Evolutionary conservation across 495 filamentous ascomycete species (phyloP).

Genomic region (Annulohypoxylon maeteangense): DNA sequence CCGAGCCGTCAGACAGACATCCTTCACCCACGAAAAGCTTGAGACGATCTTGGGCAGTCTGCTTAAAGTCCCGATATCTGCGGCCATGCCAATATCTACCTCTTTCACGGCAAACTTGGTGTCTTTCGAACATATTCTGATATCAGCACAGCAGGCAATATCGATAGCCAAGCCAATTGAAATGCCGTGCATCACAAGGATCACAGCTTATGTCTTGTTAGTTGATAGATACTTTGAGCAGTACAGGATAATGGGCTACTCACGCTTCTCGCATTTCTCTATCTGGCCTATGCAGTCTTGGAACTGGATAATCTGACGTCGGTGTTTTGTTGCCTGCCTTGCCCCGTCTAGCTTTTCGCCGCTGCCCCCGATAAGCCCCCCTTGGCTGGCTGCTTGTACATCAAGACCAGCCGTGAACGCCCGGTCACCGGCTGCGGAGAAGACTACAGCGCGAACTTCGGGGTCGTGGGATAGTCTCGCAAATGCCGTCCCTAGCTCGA

Average conservation of each 20-base stretch:
- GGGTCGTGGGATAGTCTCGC: conserved; percentile 75
- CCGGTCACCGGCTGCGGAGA: conserved; percentile 82
- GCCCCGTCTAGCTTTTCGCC: conserved; percentile 64
- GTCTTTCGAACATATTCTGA: conserved; percentile 75
- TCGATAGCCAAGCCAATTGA: conserved; percentile 87
- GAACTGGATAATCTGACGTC: conserved; percentile 77
- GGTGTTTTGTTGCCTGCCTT: conserved; percentile 71
- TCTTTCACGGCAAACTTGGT: conserved; percentile 86
- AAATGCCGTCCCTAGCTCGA: conserved; percentile 80
- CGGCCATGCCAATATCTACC: conserved; percentile 93
- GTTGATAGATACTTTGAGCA: neutral
- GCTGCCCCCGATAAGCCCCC: conserved; percentile 47
- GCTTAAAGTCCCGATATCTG: conserved; percentile 88
- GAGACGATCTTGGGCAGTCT: conserved; percentile 88
- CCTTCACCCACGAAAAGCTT: conserved; percentile 86
- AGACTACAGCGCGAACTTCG: conserved; percentile 78
- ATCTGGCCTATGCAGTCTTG: conserved; percentile 80
- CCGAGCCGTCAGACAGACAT: conserved; percentile 82
- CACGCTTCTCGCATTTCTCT: conserved; percentile 90
- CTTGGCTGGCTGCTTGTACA: conserved; percentile 70
- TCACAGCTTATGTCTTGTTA: conserved; percentile 68
- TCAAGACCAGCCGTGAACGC: conserved; percentile 91
- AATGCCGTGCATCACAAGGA: conserved; percentile 84
- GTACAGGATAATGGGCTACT: conserved; percentile 27
- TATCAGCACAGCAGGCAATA: conserved; percentile 78